These are phyloP conservation scores for Papiliotrema nemorosa DNA, from an alignment of 1,284 basidiomycete genomes.

Conservation along the genomic window DNA sequence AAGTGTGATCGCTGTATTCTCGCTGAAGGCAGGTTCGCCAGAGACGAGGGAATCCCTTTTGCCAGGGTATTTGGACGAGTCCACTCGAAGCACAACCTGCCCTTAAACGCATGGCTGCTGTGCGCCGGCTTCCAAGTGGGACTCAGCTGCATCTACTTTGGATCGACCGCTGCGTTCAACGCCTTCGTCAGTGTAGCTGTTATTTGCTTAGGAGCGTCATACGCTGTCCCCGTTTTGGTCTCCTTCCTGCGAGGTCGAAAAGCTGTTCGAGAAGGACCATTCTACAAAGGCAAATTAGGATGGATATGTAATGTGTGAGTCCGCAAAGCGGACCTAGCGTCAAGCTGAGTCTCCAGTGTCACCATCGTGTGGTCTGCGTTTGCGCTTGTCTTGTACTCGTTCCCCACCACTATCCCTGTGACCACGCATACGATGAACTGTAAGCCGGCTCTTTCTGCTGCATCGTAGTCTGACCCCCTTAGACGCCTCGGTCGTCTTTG, in stretches of 20 bases:
- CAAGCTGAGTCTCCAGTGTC: conserved; percentile 6
- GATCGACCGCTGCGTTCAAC: conserved; percentile 42
- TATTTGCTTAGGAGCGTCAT: conserved; percentile 40
- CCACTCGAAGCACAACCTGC: conserved; percentile 45
- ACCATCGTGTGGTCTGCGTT: conserved; percentile 31
- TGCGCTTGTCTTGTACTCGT: conserved; percentile 30
- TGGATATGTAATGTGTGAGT: conserved; percentile 38
- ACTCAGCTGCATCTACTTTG: conserved; percentile 48
- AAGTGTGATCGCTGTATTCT: too few relatives aligned
- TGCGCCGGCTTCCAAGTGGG: conserved; percentile 44
- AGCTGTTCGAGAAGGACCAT: conserved; percentile 38
- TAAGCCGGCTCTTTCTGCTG: conserved; percentile 5
- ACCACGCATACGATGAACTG: conserved; percentile 32
- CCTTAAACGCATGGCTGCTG: conserved; percentile 49
- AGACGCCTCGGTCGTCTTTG: conserved; percentile 60
- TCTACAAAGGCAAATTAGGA: conserved; percentile 45
- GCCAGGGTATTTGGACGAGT: conserved; percentile 43
- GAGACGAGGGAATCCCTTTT: conserved; percentile 51
- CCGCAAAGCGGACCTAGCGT: not conserved
- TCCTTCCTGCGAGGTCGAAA: conserved; percentile 43
- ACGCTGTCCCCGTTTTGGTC: conserved; percentile 48
- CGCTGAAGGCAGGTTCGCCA: too few relatives aligned
- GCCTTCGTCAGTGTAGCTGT: conserved; percentile 45
- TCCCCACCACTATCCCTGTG: conserved; percentile 32
- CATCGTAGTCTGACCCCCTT: not conserved